These are phyloP conservation scores for Aspergillus fijiensis DNA, from an alignment of 2,329 filamentous ascomycete genomes.

Conservation along the genomic window DNA sequence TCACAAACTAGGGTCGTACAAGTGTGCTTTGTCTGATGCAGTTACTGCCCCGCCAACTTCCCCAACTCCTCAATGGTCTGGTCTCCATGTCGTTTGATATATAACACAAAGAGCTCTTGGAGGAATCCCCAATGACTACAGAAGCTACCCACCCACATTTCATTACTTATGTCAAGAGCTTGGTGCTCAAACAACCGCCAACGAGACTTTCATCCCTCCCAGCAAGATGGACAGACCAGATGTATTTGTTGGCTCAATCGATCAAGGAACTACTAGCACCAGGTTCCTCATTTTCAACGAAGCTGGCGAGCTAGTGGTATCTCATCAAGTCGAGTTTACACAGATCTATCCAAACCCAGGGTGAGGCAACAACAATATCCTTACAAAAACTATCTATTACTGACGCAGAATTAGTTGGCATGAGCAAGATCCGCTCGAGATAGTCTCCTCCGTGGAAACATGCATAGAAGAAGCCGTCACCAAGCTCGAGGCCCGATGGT, in stretches of 20 bases:
- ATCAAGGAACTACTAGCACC: slow-evolving; percentile 86
- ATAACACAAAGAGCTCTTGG: background rate
- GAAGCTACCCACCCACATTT: background rate
- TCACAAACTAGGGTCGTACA: background rate
- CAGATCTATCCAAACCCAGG: slow-evolving; percentile 83
- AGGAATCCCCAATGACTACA: no score
- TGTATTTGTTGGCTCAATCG: slow-evolving; percentile 76
- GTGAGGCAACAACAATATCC: slow-evolving; percentile 51
- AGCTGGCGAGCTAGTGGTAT: slow-evolving; percentile 72
- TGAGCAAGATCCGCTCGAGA: slow-evolving; percentile 77
- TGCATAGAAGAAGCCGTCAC: slow-evolving; percentile 75
- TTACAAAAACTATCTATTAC: background rate
- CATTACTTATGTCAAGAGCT: background rate
- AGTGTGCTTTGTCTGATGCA: background rate
- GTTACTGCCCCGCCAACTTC: no score
- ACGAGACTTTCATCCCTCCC: background rate
- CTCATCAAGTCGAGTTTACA: slow-evolving; percentile 80
- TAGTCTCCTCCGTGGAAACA: slow-evolving; percentile 69
- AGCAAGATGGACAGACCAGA: slow-evolving; percentile 27
- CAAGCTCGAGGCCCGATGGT: slow-evolving; percentile 66
- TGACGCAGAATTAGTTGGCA: slow-evolving; percentile 64
- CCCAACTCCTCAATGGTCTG: background rate
- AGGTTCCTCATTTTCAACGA: slow-evolving; percentile 87
- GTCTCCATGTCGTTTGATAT: background rate
- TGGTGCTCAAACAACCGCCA: background rate